Evolutionary conservation across 148 eudicot species (phyloP).

Genomic region (Heliosperma pusillum): DNA sequence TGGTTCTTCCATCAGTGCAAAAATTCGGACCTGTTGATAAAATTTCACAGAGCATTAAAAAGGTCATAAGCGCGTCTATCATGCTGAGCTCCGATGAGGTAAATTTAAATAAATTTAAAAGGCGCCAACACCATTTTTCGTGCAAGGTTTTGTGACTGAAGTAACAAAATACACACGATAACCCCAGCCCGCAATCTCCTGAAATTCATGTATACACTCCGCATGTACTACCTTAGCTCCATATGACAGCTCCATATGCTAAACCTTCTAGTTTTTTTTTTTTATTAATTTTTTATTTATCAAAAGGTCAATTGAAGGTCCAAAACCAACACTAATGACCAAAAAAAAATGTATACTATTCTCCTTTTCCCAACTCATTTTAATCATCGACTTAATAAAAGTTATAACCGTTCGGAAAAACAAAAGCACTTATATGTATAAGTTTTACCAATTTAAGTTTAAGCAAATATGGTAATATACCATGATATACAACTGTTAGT

Average conservation of each 20-base stretch:
- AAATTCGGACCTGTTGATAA: conserved; percentile 54
- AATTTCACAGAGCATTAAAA: conserved; percentile 3
- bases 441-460: too few species aligned
- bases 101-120: neutral
- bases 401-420: too few species aligned
- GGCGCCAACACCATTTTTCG: neutral
- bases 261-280: neutral
- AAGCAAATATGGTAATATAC: too few species aligned
- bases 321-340: neutral
- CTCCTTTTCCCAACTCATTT: neutral
- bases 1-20: conserved; percentile 61
- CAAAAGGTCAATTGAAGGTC: neutral
- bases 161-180: neutral
- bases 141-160: neutral
- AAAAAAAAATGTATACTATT: too few species aligned
- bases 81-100: neutral
- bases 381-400: too few species aligned
- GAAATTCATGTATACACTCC: neutral
- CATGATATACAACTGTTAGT: too few species aligned
- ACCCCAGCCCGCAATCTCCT: neutral
- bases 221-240: neutral
- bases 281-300: too few species aligned
- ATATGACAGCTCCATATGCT: neutral
- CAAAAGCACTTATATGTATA: too few species aligned
- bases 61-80: neutral